Evolutionary conservation across 2,329 filamentous ascomycete species (phyloP), one percentile per base, ranked within the genome.

Genomic region (Macrophomina tecta): DNA sequence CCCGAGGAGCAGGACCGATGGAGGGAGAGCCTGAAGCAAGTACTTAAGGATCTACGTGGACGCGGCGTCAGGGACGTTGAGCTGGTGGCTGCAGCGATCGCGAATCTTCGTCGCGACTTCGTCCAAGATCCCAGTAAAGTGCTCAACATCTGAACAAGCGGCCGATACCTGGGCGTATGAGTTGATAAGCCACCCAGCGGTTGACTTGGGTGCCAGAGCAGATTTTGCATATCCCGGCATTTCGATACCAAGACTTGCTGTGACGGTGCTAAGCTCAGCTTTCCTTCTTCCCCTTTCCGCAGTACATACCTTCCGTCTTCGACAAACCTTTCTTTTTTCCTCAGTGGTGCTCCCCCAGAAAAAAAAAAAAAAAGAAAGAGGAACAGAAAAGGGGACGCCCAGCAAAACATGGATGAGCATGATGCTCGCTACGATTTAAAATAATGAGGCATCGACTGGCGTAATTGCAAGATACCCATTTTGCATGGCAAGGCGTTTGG

Each of bases 1-100:
- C 85, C 85, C 71, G 85, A 88, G 67, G 84, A 89, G 69, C 86
- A 86, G 75, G 81, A 84, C 66, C 82, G 83, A 69, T 81, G 78
- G 78, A 78, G 76, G 36, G 73, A 75, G 49, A 79, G 77, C 45
- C 69, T 81, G 51, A 76, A 74, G 56, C 68, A 69, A 49, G 75
- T 81, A 12, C 70, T 81, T 16, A 77, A 77, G 55, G 73, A 75
- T 28, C 72, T 81, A 16, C 77, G 77, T 45, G 72, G 76, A 67
- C 72, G 73, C 23, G 74, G 75, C 68, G 76, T 75, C 68, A 77
- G 76, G 62, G 76, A 80, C 69, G 75, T 76, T 12, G 76, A 79
- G 58, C 73, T 74, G 42, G 78, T 81, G 66, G 79, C 78, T 52
- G 69, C 71, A 45, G 74, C 77, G 69, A 80, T 81, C 55, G 73